These are phyloP conservation scores for Terfezia claveryi DNA, from an alignment of 495 filamentous ascomycete species.

Conservation along the genomic window DNA sequence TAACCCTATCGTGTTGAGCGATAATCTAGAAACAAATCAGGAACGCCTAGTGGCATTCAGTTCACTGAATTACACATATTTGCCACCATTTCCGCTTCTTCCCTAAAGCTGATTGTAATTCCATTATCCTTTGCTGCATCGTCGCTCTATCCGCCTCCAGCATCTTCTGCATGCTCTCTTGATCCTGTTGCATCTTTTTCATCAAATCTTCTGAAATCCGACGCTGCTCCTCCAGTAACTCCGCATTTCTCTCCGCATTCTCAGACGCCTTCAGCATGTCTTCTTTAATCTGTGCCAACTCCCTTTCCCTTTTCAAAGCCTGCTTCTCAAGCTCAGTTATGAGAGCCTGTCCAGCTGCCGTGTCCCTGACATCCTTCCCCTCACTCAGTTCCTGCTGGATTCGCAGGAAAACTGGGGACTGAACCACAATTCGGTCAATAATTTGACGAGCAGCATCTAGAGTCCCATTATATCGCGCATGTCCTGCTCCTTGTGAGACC, in stretches of 20 bases:
- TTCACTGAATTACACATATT: no score
- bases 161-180: no score
- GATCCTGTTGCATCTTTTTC: no score
- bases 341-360: constrained; percentile 17
- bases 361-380: constrained; percentile 19
- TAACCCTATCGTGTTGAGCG: no score
- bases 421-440: constrained; percentile 6
- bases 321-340: no score
- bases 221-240: constrained; percentile 3
- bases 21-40: no score
- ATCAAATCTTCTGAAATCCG: no score
- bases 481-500: constrained; percentile 14
- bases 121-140: no score
- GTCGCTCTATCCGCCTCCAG: no score
- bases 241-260: constrained; percentile 10
- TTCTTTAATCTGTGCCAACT: constrained; percentile 1
- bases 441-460: constrained; percentile 18
- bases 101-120: no score
- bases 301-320: not conserved
- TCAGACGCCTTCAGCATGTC: constrained; percentile 8
- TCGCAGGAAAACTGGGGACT: constrained; percentile 12
- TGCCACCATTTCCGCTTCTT: no score
- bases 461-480: constrained; percentile 16
- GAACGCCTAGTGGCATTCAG: no score
- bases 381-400: constrained; percentile 22